Conservation (phyloP, 441 rosid genomes). For the Biscutella laevigata region DNA sequence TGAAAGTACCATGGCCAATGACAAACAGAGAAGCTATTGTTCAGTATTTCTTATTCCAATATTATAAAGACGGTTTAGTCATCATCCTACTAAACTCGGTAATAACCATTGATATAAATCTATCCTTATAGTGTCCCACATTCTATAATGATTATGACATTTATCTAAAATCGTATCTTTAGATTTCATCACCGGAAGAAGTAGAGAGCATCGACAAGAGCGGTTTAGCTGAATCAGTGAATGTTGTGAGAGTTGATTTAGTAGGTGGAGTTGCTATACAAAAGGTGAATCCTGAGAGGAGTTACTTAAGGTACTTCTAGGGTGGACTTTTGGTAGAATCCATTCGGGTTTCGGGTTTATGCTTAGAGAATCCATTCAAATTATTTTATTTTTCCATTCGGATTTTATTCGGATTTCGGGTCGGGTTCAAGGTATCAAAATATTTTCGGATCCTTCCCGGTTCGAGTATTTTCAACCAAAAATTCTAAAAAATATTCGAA, state of each 20-base stretch:
- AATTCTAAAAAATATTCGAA: too few species aligned
- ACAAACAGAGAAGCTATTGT: slow-evolving; percentile 56
- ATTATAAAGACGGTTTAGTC: slow-evolving; percentile 61
- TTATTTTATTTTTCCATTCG: too few species aligned
- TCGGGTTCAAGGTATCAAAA: too few species aligned
- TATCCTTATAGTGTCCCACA: too few species aligned
- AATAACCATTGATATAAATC: too few species aligned
- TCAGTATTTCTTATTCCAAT: slow-evolving; percentile 63
- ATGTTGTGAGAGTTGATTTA: slow-evolving; percentile 67
- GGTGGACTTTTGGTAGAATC: too few species aligned
- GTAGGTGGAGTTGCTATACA: slow-evolving; percentile 90
- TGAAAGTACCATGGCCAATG: slow-evolving; percentile 90
- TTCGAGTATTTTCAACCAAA: too few species aligned
- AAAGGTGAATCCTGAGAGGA: slow-evolving; percentile 61
- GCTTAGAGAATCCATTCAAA: too few species aligned
- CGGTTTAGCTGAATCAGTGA: slow-evolving; percentile 50
- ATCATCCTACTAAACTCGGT: slow-evolving; percentile 63
- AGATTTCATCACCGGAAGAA: slow-evolving; percentile 40
- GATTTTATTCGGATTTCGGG: too few species aligned
- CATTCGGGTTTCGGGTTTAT: too few species aligned
- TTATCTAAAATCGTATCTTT: background rate
- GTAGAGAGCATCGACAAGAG: slow-evolving; percentile 41
- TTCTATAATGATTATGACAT: background rate
- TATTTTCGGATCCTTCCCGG: too few species aligned
- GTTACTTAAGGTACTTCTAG: slow-evolving; percentile 84